These are phyloP conservation scores for Entonaema liquescens DNA, from an alignment of 495 filamentous ascomycete species.

Conservation along the genomic window DNA sequence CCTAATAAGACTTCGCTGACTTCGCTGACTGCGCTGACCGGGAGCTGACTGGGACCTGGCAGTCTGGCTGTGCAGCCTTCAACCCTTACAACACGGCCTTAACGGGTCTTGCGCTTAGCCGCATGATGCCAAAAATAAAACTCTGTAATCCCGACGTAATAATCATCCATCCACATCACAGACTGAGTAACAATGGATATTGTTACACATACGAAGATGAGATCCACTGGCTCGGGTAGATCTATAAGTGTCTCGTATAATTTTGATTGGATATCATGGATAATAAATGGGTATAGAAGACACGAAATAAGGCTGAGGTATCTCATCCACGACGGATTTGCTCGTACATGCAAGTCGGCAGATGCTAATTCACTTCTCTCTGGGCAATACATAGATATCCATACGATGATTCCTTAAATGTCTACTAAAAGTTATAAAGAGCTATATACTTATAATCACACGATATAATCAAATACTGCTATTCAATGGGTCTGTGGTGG, in stretches of 20 bases:
- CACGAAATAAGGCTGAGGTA: neutral
- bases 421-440: too few relatives aligned
- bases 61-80: too few relatives aligned
- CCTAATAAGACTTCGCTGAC: too few relatives aligned
- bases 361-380: neutral
- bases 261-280: conserved; percentile 8
- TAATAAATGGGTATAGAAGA: neutral
- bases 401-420: too few relatives aligned
- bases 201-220: neutral
- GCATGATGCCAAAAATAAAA: conserved; percentile 36
- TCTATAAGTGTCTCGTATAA: neutral
- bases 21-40: too few relatives aligned
- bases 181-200: neutral
- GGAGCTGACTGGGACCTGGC: too few relatives aligned
- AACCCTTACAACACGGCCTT: too few relatives aligned
- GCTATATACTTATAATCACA: too few relatives aligned
- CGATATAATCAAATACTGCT: too few relatives aligned
- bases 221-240: neutral
- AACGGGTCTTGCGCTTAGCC: conserved; percentile 14
- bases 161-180: neutral
- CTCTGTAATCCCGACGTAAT: conserved; percentile 27
- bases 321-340: neutral
- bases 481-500: too few relatives aligned
- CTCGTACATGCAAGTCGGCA: neutral
- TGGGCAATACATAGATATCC: too few relatives aligned